Evolutionary conservation across 768 basidiomycete genomes (phyloP), one percentile per base, ranked within the genome.

Genomic region (Boletus vermiculosoides): DNA sequence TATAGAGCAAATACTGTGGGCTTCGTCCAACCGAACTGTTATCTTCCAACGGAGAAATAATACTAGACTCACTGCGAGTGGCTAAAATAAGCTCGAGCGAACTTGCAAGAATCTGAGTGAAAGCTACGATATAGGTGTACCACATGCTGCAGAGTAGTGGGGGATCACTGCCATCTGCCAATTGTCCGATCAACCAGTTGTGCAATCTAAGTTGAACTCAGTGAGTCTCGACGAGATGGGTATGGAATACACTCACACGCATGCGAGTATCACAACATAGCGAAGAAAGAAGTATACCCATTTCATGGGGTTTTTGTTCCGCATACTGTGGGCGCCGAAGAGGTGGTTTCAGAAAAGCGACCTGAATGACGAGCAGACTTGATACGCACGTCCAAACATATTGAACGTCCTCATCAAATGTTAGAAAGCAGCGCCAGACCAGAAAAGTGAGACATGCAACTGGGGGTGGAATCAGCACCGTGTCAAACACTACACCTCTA

Each of bases 261-360:
- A 66, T 30, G 56, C 59, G 5, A 56, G 28, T 41, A 71, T 50
- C 6, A 54, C 55, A 40, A 52, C 39, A 57, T 71, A 71, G n/a
- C 60, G 70, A 57, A 70, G 56, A 46, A 65, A 62, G n/a, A 70
- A 37, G 28, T 70, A 70, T 18, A 67, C 18, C 73, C 74, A 74
- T 51, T 70, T 75, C 30, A 67, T 59, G 5, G 54, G 50, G 9
- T 45, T 65, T n/a, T 23, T 48, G 18, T 60, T 60, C 11, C 53
- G 57, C 58, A 71, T 71, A 13, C 30, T 30, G 30, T 30, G 9
- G 8, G 8, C 30, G 2, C 30, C 9, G 9, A 30, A 9, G 9
- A 30, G 3, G 9, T 30, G 30, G 30, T 8, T 7, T 30, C 30
- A 30, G 8, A 30, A 30, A 30, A 9, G 8, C 2, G 30, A 9